Evolutionary conservation across 2,329 filamentous ascomycete species (phyloP).

Genomic region (Fusarium continuum): DNA sequence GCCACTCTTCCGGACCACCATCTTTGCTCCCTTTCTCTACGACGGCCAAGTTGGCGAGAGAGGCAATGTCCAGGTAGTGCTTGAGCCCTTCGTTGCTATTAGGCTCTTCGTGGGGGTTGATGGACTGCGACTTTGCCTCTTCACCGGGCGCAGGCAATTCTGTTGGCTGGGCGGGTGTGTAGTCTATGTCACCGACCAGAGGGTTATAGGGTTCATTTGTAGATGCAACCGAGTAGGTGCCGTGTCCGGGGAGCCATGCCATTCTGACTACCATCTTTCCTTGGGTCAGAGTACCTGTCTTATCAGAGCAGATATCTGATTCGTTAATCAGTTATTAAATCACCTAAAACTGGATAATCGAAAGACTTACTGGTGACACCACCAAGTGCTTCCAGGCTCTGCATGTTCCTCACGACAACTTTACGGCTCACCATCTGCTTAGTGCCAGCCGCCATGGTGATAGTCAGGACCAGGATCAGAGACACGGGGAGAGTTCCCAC

Average conservation of each 20-base stretch:
- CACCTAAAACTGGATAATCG: neutral
- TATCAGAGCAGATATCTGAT: conserved; percentile 48
- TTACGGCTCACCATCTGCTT: conserved; percentile 59
- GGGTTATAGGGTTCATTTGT: conserved; percentile 46
- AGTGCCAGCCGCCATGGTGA: conserved; percentile 63
- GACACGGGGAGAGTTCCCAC: conserved; percentile 58
- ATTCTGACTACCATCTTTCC: conserved; percentile 47
- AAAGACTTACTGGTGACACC: conserved; percentile 56
- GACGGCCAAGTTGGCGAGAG: conserved; percentile 71
- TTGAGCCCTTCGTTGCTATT: conserved; percentile 57
- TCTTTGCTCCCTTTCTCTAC: conserved; percentile 56
- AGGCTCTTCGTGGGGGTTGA: conserved; percentile 47
- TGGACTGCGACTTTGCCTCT: conserved; percentile 42
- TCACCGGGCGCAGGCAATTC: conserved; percentile 26
- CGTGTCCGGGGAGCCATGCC: conserved; percentile 46
- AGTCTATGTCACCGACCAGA: conserved; percentile 27
- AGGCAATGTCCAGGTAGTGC: conserved; percentile 69
- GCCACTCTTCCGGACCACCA: conserved; percentile 62
- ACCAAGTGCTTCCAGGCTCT: conserved; percentile 55
- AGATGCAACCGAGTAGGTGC: conserved; percentile 44
- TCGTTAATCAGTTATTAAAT: neutral
- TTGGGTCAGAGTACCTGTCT: conserved; percentile 49
- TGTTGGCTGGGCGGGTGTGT: conserved; percentile 25
- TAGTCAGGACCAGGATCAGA: conserved; percentile 63
- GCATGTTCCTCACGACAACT: conserved; percentile 59